Base-by-base conservation (phyloP, 768 basidiomycete genomes). In the Mycena polygramma region DNA sequence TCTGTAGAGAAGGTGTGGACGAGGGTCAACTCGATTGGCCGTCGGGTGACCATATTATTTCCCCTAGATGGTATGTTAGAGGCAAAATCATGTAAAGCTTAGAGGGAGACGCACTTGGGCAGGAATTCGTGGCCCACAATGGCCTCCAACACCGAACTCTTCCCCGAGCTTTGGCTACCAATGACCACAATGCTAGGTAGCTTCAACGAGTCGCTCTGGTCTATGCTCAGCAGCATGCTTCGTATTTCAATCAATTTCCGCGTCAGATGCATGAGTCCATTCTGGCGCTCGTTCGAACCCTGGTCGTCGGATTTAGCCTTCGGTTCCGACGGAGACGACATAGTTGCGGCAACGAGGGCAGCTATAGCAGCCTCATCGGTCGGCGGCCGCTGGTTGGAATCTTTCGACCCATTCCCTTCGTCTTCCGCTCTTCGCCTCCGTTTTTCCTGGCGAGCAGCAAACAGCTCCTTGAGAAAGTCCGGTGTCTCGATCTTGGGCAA, bases 41-140 rank as follows among this genome's bases (percentile, higher is more conserved):
- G 92, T 0, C 98, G 93, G 2, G 98, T 99, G 41, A 99, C 98
- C 98, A 99, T 99, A 81, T 99, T 99, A 80, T 96, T 93, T 64
- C 98, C 98, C 83, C 97, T 99, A 76, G 7, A 66, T 61, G n/a
- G 11, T 20, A 45, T 17, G 22, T 71, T 59, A 51, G 64, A 39
- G 52, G 20, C 24, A 51, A 36, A n/a, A 62, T 64, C 57, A 72
- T 54, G 45, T 26, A 11, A 36, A 45, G 46, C 26, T 20, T 24
- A 63, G 46, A 37, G 51, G 45, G 53, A 45, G 4, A 86, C 95
- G 73, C 77, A 98, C 97, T 99, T 99, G 26, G 98, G 98, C 43
- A 99, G 83, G 79, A 99, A 99, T 80, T 99, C 96, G 68, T 98
- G 95, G 0, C 98, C 98, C 36, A 99, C 98, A 69, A 99, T 94